Conservation (phyloP, 2,329 filamentous ascomycete species). For the Lachnellula arida region DNA sequence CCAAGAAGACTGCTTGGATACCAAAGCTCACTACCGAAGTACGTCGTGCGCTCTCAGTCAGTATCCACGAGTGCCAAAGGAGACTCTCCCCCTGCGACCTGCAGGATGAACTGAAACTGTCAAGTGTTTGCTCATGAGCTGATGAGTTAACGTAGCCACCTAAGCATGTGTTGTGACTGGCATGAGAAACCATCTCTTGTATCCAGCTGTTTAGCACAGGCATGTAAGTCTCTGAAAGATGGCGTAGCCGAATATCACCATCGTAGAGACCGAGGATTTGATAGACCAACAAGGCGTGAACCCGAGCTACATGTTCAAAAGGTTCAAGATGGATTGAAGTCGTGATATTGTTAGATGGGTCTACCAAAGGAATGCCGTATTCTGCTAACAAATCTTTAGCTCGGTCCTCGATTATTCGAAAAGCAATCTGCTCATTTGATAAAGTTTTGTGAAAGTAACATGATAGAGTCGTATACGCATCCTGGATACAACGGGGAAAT, state of each 20-base stretch:
- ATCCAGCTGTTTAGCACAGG: conserved; percentile 23
- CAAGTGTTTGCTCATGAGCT: background rate
- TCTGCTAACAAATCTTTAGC: conserved; percentile 12
- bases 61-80: conserved; percentile 31
- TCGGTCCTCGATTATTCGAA: conserved; percentile 26
- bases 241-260: conserved; percentile 26
- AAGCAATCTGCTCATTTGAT: conserved; percentile 22
- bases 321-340: conserved; percentile 1
- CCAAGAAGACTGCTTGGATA: conserved; percentile 18
- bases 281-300: conserved; percentile 26
- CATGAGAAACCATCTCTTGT: conserved; percentile 7
- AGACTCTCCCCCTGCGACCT: background rate
- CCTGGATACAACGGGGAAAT: conserved; percentile 26
- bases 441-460: conserved; percentile 27
- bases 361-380: background rate
- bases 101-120: conserved; percentile 2
- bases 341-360: background rate
- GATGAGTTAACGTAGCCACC: too few relatives aligned
- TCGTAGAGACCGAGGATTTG: conserved; percentile 28
- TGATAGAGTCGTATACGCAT: conserved; percentile 28
- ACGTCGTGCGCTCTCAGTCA: conserved; percentile 31
- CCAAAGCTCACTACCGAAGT: conserved; percentile 26
- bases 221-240: conserved; percentile 22
- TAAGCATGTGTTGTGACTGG: background rate
- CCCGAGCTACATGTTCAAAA: conserved; percentile 8